These are phyloP conservation scores for Hansfordia pulvinata DNA, from an alignment of 2,329 filamentous ascomycete genomes.

Conservation along the genomic window DNA sequence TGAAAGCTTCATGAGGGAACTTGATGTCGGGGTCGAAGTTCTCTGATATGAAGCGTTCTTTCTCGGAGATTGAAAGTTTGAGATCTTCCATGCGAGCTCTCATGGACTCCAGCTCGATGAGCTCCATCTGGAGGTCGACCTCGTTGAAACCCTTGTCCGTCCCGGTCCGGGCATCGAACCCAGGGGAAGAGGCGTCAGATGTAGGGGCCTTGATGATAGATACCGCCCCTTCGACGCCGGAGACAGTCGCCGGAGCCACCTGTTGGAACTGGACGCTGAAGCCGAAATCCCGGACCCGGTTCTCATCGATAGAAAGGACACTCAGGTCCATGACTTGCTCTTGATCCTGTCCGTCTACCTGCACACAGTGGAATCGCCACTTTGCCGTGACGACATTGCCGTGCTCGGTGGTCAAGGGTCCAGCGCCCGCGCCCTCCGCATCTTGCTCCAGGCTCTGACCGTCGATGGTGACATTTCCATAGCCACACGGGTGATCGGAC, in stretches of 20 bases:
- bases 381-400: conserved; percentile 24
- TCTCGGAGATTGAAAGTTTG: conserved; percentile 25
- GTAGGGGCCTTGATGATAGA: conserved; percentile 13
- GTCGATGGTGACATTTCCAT: conserved; percentile 31
- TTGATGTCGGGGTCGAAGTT: conserved; percentile 15
- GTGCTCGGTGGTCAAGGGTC: conserved; percentile 22
- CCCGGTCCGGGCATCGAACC: conserved; percentile 1
- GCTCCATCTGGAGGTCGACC: conserved; percentile 23
- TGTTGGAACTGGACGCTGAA: conserved; percentile 33
- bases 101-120: conserved; percentile 30
- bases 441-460: conserved; percentile 25
- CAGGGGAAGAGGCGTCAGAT: conserved; percentile 4
- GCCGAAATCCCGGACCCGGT: conserved; percentile 20
- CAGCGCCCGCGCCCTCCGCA: conserved; percentile 24
- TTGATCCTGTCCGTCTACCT: conserved; percentile 20
- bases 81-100: conserved; percentile 25
- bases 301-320: conserved; percentile 26
- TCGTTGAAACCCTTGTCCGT: conserved; percentile 8
- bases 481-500: conserved; percentile 29
- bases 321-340: conserved; percentile 30
- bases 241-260: conserved; percentile 24
- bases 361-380: conserved; percentile 34
- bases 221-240: conserved; percentile 25
- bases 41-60: conserved; percentile 24
- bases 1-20: conserved; percentile 8